A percentile compares a stretch with the other conserved stretches of the same genome.
These are phyloP conservation scores for Micractinium conductrix DNA, from an alignment of 139 green algal genomes.

Conservation along the genomic window DNA sequence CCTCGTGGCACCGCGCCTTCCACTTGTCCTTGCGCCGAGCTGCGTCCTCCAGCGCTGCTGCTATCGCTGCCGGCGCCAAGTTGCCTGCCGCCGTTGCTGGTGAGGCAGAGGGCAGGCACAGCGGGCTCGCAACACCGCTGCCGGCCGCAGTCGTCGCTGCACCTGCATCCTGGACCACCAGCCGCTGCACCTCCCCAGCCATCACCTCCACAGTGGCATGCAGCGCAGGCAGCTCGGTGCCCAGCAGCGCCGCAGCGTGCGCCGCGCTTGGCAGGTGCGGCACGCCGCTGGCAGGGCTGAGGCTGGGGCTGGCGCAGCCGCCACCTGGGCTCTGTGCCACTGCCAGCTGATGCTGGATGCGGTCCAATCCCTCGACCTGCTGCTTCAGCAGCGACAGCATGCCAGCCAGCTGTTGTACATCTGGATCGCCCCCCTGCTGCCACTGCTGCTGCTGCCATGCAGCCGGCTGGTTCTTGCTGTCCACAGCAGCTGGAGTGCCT, in stretches of 20 bases:
- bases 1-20: conserved; percentile 41
- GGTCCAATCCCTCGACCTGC: conserved; percentile 30
- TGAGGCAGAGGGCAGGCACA: not conserved
- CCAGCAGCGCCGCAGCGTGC: conserved; percentile 23
- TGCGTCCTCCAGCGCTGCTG: not conserved
- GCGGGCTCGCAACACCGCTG: too few relatives aligned
- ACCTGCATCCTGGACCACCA: not conserved
- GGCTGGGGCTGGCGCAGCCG: not conserved
- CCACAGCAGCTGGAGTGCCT: too few relatives aligned
- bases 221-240: conserved; percentile 39
- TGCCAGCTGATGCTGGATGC: conserved; percentile 24
- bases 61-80: too few relatives aligned
- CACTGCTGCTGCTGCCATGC: too few relatives aligned
- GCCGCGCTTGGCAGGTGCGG: not conserved
- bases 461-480: not conserved
- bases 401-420: conserved; percentile 17
- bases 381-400: conserved; percentile 44
- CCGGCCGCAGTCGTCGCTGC: too few relatives aligned
- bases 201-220: conserved; percentile 38
- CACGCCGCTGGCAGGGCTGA: not conserved
- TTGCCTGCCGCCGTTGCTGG: not conserved
- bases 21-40: conserved; percentile 39
- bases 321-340: not conserved
- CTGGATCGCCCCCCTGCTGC: too few relatives aligned
- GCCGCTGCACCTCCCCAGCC: not conserved